Base-by-base conservation (phyloP, 2,329 filamentous ascomycete genomes). In the Neofusicoccum sp. region DNA sequence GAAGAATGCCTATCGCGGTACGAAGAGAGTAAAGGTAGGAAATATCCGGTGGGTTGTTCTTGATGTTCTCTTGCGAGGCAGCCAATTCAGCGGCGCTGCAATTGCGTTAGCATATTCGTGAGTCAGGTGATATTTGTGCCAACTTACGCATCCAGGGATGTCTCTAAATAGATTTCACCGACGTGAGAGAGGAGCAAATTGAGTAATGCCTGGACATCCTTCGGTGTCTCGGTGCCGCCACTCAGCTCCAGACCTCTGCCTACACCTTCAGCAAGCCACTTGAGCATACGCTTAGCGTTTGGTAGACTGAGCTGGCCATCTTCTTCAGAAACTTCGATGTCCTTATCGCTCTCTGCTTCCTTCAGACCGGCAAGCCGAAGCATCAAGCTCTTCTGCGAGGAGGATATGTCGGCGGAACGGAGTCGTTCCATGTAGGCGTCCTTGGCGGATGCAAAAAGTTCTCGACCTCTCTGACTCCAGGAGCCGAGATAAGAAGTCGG, bases 241-340 rank as follows among this genome's bases (percentile, higher is more conserved):
- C 90, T 92, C n/a, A 99, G 82, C 74, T 99, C 95, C 8, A 99
- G 82, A 0, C 92, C 91, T 64, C 95, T 84, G 40, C 95, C 90
- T 26, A 99, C 93, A 64, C 91, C 92, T 79, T 99, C 95, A 2
- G 95, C 95, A 41, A 99, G 80, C 95, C 95, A 99, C 72, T 91
- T 96, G 63, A 99, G 84, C 93, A 99, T 99, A 61, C 95, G 86
- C 77, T 98, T 98, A n/a, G 93, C 91, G 72, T 90, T 92, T n/a
- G 86, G 81, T 4, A 96, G 81, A 66, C 88, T 93, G 28, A 98
- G 79, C 61, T 86, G 82, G 34, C 95, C 95, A 69, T 99, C 93
- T 70, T 93, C 87, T 62, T 98, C 95, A 0, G 89, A 88, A 33
- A 98, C 89, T 71, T 96, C 93, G 61, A 96, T 91, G 57, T 96